phyloP scores from a whole-genome alignment of 306 rosid genomes.

The Dryas alaskensis region DNA sequence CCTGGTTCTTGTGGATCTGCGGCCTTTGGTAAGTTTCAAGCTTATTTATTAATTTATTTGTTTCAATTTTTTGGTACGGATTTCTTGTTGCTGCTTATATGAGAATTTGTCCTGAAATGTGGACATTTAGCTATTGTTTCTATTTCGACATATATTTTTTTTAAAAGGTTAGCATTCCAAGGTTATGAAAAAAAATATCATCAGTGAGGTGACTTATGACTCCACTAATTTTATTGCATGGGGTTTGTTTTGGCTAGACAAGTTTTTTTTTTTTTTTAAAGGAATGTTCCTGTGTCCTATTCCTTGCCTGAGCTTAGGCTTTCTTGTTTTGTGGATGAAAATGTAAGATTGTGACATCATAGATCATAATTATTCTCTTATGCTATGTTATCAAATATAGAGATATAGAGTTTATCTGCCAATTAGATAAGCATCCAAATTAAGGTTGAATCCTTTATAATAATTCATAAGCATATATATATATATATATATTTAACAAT shows the following conservation, averaged over 20 bases:
- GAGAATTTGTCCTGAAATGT: not conserved
- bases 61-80: not conserved
- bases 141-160: not conserved
- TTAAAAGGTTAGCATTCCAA: too few species aligned
- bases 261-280: not conserved
- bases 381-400: not conserved
- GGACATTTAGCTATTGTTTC: not conserved
- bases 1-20: conserved; percentile 85
- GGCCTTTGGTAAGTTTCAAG: conserved; percentile 72
- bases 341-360: not conserved
- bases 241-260: not conserved
- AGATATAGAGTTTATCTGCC: not conserved
- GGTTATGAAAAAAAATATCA: too few species aligned
- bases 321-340: not conserved
- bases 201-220: not conserved
- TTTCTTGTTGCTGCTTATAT: not conserved
- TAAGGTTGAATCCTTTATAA: not conserved
- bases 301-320: not conserved
- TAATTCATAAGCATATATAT: not conserved
- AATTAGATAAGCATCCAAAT: not conserved
- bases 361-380: not conserved
- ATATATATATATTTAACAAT: not conserved
- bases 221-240: too few species aligned
- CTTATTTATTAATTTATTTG: not conserved
- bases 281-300: not conserved